Evolutionary conservation across 768 basidiomycete genomes (phyloP).

Genomic region (Leucosporidium yakuticum): DNA sequence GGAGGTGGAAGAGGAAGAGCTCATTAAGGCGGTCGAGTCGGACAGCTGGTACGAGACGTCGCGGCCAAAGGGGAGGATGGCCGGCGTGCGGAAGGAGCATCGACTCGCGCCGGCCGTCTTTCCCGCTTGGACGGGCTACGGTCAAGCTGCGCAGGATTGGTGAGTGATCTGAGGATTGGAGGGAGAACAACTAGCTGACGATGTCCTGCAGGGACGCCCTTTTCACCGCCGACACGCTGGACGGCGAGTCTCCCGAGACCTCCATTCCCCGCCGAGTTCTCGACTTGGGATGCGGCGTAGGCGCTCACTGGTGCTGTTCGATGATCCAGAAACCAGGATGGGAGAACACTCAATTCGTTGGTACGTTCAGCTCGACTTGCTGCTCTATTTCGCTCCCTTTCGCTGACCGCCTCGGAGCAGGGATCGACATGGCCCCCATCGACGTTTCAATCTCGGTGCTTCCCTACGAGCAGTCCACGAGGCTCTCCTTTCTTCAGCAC

Average conservation of each 20-base stretch:
- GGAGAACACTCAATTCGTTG: neutral
- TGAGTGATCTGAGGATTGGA: too few species aligned
- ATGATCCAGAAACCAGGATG: neutral
- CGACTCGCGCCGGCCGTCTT: too few species aligned
- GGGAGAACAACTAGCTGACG: too few species aligned
- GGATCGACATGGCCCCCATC: neutral
- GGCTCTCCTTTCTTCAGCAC: neutral
- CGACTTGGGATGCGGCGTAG: neutral
- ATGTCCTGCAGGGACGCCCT: too few species aligned
- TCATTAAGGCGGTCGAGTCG: too few species aligned
- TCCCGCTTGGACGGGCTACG: too few species aligned
- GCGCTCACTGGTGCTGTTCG: neutral
- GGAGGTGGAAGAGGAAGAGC: too few species aligned
- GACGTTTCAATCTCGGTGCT: neutral
- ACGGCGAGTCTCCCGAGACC: neutral
- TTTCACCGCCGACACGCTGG: too few species aligned
- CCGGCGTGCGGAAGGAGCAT: too few species aligned
- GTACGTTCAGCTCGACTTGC: neutral
- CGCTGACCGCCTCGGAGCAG: neutral
- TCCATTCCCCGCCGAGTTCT: neutral
- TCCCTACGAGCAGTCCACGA: neutral
- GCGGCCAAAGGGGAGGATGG: too few species aligned
- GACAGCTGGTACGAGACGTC: too few species aligned
- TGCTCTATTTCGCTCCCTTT: neutral
- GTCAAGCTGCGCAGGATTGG: too few species aligned